A percentile compares a stretch with the other conserved stretches of the same genome.
Conservation (phyloP, 768 basidiomycete genomes). For the Tylopilus felleus region DNA sequence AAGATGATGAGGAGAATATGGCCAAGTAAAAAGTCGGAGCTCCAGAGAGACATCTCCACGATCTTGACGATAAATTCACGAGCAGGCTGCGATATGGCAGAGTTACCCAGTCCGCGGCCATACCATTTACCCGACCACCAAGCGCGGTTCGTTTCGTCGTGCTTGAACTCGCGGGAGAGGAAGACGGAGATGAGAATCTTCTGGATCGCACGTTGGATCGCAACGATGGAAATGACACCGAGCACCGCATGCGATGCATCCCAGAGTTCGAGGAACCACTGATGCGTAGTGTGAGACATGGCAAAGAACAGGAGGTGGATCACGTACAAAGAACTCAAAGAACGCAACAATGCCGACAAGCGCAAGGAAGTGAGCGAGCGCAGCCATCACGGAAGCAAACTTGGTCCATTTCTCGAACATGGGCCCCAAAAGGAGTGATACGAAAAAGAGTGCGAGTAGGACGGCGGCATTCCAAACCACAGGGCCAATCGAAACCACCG, state of each 20-base stretch:
- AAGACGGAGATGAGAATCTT: slow-evolving; percentile 94
- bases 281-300: slow-evolving; percentile 14
- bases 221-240: slow-evolving; percentile 84
- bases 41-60: slow-evolving; percentile 96
- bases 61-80: slow-evolving; percentile 98
- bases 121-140: slow-evolving; percentile 99
- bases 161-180: slow-evolving; percentile 96
- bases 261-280: slow-evolving; percentile 98
- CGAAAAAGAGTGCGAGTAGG: slow-evolving; percentile 79
- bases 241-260: slow-evolving; percentile 95
- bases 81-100: slow-evolving; percentile 91
- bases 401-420: slow-evolving; percentile 81
- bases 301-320: slow-evolving; percentile 29
- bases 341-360: slow-evolving; percentile 82
- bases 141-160: slow-evolving; percentile 96
- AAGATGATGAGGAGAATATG: slow-evolving; percentile 86
- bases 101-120: slow-evolving; percentile 86
- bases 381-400: slow-evolving; percentile 93
- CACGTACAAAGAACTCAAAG: slow-evolving; percentile 93
- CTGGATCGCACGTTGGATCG: slow-evolving; percentile 88
- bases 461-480: slow-evolving; percentile 94
- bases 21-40: slow-evolving; percentile 87
- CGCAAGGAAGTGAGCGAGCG: slow-evolving; percentile 77
- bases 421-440: slow-evolving; percentile 90
- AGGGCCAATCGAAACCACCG: slow-evolving; percentile 84